phyloP scores from a whole-genome alignment of 495 filamentous ascomycete genomes.

The Usnea hakonensis region DNA sequence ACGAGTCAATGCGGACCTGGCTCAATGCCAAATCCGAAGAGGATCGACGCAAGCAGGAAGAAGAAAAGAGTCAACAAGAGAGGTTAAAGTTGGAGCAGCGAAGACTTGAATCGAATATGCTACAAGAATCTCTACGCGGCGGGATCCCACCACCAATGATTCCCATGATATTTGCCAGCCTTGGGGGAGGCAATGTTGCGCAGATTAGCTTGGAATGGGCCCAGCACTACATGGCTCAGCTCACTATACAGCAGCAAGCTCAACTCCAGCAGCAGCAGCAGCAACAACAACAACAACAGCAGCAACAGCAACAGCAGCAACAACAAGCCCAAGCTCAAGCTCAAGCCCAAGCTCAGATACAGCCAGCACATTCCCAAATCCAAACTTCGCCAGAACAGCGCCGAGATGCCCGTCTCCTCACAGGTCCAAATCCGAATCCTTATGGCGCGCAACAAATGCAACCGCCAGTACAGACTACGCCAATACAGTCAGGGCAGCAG shows the following conservation, averaged over 20 bases:
- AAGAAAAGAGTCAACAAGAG: conserved; percentile 82
- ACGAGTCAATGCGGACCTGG: conserved; percentile 78
- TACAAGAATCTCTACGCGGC: conserved; percentile 68
- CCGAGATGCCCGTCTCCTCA: conserved; percentile 28
- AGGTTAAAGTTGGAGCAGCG: conserved; percentile 69
- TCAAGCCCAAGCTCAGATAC: conserved; percentile 31
- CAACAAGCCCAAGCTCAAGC: conserved; percentile 40
- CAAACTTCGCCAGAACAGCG: conserved; percentile 29
- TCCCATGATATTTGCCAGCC: conserved; percentile 81
- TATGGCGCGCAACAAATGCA: conserved; percentile 29
- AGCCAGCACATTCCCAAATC: conserved; percentile 32
- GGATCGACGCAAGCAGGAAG: conserved; percentile 74
- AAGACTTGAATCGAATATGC: conserved; percentile 73
- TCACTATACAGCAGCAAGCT: conserved; percentile 36
- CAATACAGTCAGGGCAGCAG: conserved; percentile 14
- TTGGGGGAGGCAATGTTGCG: conserved; percentile 58
- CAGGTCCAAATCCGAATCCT: conserved; percentile 33
- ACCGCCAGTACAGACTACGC: conserved; percentile 13
- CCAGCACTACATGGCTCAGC: conserved; percentile 55
- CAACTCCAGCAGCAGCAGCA: conserved; percentile 49
- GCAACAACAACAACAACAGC: conserved; percentile 41
- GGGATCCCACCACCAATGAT: conserved; percentile 82
- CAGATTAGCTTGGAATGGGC: conserved; percentile 60
- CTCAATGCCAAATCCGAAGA: conserved; percentile 78
- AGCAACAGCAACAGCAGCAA: conserved; percentile 41